Conservation (phyloP, 768 basidiomycete genomes). For the Boletus rubroflammeus region DNA sequence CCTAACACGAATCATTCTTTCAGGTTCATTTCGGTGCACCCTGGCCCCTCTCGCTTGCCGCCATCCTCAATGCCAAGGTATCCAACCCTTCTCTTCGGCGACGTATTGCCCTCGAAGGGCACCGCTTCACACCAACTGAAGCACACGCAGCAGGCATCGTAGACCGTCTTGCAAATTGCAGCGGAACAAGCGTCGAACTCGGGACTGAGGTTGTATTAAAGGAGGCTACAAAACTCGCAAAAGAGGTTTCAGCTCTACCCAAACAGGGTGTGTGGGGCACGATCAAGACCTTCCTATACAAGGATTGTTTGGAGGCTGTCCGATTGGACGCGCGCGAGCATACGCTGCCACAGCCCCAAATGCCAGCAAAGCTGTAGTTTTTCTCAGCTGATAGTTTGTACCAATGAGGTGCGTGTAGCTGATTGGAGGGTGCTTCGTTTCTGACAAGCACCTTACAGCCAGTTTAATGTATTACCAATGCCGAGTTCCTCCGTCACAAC, state of each 20-base stretch:
- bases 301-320: constrained; percentile 46
- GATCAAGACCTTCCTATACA: constrained; percentile 64
- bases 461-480: neutral
- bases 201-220: constrained; percentile 56
- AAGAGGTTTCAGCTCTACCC: constrained; percentile 48
- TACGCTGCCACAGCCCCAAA: neutral
- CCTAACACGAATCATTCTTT: neutral
- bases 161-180: constrained; percentile 49
- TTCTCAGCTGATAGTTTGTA: neutral
- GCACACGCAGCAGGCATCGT: constrained; percentile 63
- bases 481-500: constrained; percentile 6
- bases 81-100: constrained; percentile 55
- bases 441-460: constrained; percentile 5
- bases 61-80: constrained; percentile 62
- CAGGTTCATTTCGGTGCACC: constrained; percentile 81
- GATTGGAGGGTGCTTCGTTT: neutral
- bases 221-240: constrained; percentile 63
- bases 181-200: constrained; percentile 43
- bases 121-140: constrained; percentile 73
- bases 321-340: constrained; percentile 17
- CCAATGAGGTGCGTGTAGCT: constrained; percentile 6
- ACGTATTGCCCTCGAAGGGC: constrained; percentile 75
- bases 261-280: constrained; percentile 65
- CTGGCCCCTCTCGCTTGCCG: constrained; percentile 70
- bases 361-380: constrained; percentile 18